Percentiles rank a stretch among this genome's conserved stretches.
Conservation (phyloP, 2,329 filamentous ascomycete species). For the Phymatotrichopsis omnivora region DNA sequence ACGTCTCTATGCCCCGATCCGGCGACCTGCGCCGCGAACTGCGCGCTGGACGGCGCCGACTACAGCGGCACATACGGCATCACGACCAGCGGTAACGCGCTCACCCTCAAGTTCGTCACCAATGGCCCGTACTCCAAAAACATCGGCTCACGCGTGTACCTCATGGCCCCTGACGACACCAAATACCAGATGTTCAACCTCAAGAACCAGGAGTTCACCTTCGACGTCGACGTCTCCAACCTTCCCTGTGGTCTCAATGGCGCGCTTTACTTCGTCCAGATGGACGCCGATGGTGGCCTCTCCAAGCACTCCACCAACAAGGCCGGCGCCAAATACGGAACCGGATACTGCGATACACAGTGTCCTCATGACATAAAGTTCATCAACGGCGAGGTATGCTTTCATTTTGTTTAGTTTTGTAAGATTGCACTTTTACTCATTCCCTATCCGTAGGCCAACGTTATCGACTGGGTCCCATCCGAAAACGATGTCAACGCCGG, state of each 20-base stretch:
- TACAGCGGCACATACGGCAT: constrained; percentile 46
- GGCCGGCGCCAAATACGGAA: constrained; percentile 51
- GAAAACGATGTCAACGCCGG: constrained; percentile 47
- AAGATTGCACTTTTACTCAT: constrained; percentile 12
- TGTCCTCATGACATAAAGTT: constrained; percentile 46
- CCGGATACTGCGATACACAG: constrained; percentile 55
- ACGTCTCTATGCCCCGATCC: constrained; percentile 41
- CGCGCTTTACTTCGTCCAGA: constrained; percentile 55
- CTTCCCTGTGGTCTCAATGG: constrained; percentile 62
- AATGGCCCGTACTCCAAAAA: constrained; percentile 36
- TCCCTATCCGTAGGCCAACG: constrained; percentile 40
- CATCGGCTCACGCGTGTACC: constrained; percentile 48
- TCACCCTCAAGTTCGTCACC: constrained; percentile 44
- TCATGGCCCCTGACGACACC: constrained; percentile 47
- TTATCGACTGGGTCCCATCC: constrained; percentile 45
- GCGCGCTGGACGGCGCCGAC: constrained; percentile 48
- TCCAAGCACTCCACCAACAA: constrained; percentile 43
- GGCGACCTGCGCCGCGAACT: constrained; percentile 45
- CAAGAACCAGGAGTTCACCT: constrained; percentile 59
- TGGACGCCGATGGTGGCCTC: constrained; percentile 52
- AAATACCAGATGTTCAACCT: constrained; percentile 57
- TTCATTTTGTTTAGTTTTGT: neutral
- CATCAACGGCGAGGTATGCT: constrained; percentile 42
- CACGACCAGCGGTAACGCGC: constrained; percentile 40
- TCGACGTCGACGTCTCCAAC: constrained; percentile 60